Evolutionary conservation across 208 protist species (phyloP).

Genomic region (Histomonas meleagridis): DNA sequence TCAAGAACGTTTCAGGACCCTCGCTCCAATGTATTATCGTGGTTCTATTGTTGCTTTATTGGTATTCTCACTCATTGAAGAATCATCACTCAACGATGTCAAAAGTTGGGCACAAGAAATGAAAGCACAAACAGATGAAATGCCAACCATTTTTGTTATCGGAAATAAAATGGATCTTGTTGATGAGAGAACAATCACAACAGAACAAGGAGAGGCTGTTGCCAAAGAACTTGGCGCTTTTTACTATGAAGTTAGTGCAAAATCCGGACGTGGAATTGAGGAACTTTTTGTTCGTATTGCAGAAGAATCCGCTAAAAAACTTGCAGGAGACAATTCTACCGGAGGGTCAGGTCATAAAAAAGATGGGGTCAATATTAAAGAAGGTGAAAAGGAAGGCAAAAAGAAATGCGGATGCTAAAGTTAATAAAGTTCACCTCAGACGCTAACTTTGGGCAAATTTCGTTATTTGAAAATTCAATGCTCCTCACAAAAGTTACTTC

Average conservation of each 20-base stretch:
- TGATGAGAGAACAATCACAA: neutral
- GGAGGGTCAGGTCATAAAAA: no score
- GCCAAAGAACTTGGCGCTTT: neutral
- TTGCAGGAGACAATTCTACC: no score
- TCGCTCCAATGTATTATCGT: conserved; percentile 2
- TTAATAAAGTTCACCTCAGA: no score
- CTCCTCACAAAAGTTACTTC: no score
- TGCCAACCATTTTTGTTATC: neutral
- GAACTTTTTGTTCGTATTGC: neutral
- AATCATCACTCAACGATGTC: neutral
- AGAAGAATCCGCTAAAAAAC: no score
- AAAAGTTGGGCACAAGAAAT: neutral
- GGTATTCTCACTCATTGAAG: neutral
- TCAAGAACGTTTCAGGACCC: neutral
- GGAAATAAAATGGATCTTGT: conserved; percentile 21
- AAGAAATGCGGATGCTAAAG: no score
- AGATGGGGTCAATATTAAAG: no score
- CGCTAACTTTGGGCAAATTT: no score
- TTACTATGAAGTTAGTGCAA: neutral
- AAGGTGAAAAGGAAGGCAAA: no score
- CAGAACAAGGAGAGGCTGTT: neutral
- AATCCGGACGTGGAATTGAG: neutral
- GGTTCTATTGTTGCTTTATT: neutral
- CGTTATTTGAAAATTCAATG: no score
- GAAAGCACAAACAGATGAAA: neutral